phyloP scores from a whole-genome alignment of 495 filamentous ascomycete genomes.

The Aspergillus coremiiformis region DNA sequence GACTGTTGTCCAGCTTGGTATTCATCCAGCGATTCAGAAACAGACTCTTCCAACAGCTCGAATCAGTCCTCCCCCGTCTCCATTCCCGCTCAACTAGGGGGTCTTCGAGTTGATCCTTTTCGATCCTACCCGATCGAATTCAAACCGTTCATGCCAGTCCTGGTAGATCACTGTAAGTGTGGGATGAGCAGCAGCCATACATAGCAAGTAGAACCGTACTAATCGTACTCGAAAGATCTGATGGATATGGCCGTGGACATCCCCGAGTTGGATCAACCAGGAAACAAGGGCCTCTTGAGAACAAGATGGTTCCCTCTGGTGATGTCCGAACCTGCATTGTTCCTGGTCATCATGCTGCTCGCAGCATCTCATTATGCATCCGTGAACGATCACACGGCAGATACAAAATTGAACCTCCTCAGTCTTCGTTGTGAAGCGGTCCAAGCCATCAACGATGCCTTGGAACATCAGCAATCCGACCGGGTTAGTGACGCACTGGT shows the following conservation, averaged over 20 bases:
- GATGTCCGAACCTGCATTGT: slow-evolving; percentile 35
- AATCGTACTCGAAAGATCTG: slow-evolving; percentile 25
- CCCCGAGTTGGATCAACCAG: slow-evolving; percentile 36
- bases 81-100: slow-evolving; percentile 20
- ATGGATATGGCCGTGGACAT: slow-evolving; percentile 39
- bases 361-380: slow-evolving; percentile 35
- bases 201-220: background rate
- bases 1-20: background rate
- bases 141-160: slow-evolving; percentile 20
- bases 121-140: slow-evolving; percentile 26
- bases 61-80: background rate
- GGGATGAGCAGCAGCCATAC: background rate
- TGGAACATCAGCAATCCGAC: slow-evolving; percentile 14
- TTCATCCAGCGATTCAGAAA: background rate
- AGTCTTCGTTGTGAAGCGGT: slow-evolving; percentile 30
- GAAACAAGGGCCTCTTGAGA: slow-evolving; percentile 29
- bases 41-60: background rate
- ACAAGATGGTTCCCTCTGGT: slow-evolving; percentile 41
- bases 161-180: slow-evolving; percentile 36
- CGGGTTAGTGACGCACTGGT: slow-evolving; percentile 27
- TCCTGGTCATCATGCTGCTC: slow-evolving; percentile 38
- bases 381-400: slow-evolving; percentile 8
- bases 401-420: slow-evolving; percentile 24
- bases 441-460: slow-evolving; percentile 23
- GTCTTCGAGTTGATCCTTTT: slow-evolving; percentile 35